Base-by-base conservation (phyloP, 345 rosid species). In the Hypericum perforatum region DNA sequence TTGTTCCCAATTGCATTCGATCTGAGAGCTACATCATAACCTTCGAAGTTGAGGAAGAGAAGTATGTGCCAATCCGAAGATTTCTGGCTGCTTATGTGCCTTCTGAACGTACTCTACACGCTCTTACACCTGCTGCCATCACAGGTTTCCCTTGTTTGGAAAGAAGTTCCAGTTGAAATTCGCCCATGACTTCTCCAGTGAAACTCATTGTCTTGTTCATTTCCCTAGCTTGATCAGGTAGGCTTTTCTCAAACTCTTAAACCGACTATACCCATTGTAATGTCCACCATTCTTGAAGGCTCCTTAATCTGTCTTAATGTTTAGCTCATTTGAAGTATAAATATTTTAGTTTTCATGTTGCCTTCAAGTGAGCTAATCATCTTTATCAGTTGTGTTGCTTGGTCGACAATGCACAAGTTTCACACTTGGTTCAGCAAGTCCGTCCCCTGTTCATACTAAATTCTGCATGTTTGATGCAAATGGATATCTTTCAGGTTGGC, bases 211-310 rank as follows among this genome's bases (percentile, higher is more conserved):
- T 67, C 78, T 92, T 78, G 98, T 92, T 77, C 98, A 92, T 76
- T 92, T 92, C 68, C 95, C 98, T 14, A 88, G 98, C 77, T 76
- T 92, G 73, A 88, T 92, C 73, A 82, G 89, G 98, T 87, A 59
- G 53, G 41, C 58, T 49, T 62, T 51, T 51, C 6, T 36, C 43
- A 22, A 22, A 22, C 32, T 22, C 32, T 22, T 22, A 22, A 22
- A 22, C 32, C 4, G 32, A 22, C 32, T 22, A 4, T 22, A 22
- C 32, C 1, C 32, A 1, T 22, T 22, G 2, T 4, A 22, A 22
- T 22, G 32, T 22, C 4, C 32, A 22, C 32, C 4, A 4, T 22
- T 22, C 32, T 4, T 22, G 32, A 4, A 22, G 32, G 32, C 2
- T 22, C 32, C 32, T 22, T 22, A 22, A 22, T 22, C 32, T 22